phyloP scores from a whole-genome alignment of 108 stramenopile species.

The Bacterosira constricta region DNA sequence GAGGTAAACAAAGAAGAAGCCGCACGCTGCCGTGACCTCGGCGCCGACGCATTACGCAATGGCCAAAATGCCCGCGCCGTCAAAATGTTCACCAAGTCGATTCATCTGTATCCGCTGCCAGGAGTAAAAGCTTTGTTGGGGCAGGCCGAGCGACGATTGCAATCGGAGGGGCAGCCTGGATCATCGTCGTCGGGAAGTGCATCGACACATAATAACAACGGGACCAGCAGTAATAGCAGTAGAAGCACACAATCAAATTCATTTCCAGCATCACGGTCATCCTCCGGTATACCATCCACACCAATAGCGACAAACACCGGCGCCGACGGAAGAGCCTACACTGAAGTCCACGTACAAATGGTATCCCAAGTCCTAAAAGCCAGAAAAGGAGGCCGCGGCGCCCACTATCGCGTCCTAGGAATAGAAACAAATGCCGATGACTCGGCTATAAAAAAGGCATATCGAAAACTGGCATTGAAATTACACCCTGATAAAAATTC shows the following conservation, averaged over 20 bases:
- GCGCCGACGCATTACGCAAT: conserved; percentile 66
- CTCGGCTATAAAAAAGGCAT: conserved; percentile 87
- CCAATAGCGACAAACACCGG: too few species aligned
- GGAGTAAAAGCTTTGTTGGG: conserved; percentile 85
- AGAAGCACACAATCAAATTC: conserved; percentile 6
- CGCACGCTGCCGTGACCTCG: conserved; percentile 76
- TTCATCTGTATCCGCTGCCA: conserved; percentile 87
- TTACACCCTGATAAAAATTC: conserved; percentile 93
- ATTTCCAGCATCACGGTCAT: conserved; percentile 14
- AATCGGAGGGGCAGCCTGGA: background rate
- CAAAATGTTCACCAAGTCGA: conserved; percentile 88
- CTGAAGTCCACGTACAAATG: conserved; percentile 68
- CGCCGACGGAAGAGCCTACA: conserved; percentile 67
- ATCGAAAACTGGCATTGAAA: conserved; percentile 87
- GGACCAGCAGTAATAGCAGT: background rate
- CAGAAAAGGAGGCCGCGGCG: conserved; percentile 78
- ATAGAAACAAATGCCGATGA: conserved; percentile 62
- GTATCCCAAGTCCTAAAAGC: conserved; percentile 66
- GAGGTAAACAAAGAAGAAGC: conserved; percentile 80
- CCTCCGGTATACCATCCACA: conserved; percentile 24
- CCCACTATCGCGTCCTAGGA: conserved; percentile 89
- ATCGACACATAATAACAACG: background rate
- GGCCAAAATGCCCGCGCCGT: conserved; percentile 79
- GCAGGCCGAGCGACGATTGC: conserved; percentile 60
- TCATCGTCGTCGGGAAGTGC: background rate